These are phyloP conservation scores for Scalesia atractyloides DNA, from an alignment of 129 eudicot species.

Conservation along the genomic window DNA sequence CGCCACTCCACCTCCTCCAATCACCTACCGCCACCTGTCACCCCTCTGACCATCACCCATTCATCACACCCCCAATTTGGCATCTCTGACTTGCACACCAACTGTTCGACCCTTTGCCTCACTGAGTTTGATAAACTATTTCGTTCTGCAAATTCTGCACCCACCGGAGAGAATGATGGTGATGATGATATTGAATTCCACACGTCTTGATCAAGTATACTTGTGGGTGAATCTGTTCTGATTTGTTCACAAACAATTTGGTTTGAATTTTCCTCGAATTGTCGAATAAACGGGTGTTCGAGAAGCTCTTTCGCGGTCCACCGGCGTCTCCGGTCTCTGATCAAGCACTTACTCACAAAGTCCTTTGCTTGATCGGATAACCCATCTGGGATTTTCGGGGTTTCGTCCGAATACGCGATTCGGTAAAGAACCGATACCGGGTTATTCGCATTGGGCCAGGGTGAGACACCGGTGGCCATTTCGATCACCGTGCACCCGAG, in stretches of 20 bases:
- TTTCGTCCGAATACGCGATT: slow-evolving; percentile 57
- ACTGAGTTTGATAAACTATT: slow-evolving; percentile 13
- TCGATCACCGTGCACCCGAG: slow-evolving; percentile 78
- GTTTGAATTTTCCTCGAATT: slow-evolving; percentile 11
- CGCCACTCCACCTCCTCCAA: slow-evolving; percentile 25
- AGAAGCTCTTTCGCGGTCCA: slow-evolving; percentile 71
- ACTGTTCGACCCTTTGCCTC: slow-evolving; percentile 39
- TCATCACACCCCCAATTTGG: slow-evolving; percentile 45
- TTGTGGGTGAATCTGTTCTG: slow-evolving; percentile 57
- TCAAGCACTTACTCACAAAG: slow-evolving; percentile 55
- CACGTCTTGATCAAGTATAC: slow-evolving; percentile 67
- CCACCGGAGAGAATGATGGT: neutral
- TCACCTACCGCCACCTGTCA: slow-evolving; percentile 41
- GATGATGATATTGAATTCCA: slow-evolving; percentile 57
- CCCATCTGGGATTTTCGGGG: slow-evolving; percentile 51
- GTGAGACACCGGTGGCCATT: slow-evolving; percentile 66
- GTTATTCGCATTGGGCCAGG: slow-evolving; percentile 44
- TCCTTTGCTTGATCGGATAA: slow-evolving; percentile 57
- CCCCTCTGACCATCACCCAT: slow-evolving; percentile 60
- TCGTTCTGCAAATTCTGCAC: neutral
- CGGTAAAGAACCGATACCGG: slow-evolving; percentile 45
- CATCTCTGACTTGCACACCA: slow-evolving; percentile 42
- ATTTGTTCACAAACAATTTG: slow-evolving; percentile 21
- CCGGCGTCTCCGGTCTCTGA: slow-evolving; percentile 48
- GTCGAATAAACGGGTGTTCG: slow-evolving; percentile 53